Base-by-base conservation (phyloP, 2,329 filamentous ascomycete species). In the Neofusicoccum kwambonambiense region DNA sequence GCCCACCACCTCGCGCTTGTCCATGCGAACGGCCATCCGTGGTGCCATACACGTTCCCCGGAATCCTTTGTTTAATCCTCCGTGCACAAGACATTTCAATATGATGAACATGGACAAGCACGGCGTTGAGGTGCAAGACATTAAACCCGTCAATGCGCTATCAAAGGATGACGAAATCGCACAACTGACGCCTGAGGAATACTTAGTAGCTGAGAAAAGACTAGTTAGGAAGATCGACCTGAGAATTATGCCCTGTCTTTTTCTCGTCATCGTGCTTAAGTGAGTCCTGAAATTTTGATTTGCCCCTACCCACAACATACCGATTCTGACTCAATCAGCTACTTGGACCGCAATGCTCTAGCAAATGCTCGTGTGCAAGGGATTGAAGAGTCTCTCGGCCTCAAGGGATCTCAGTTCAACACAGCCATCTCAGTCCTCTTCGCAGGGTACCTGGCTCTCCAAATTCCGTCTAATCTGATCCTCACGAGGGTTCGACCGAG, bases 351-450 rank as follows among this genome's bases (percentile, higher is more conserved):
- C 15, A 87, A 88, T 73, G 87, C 89, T 72, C 88, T 90, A 64
- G 86, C 86, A 1, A 82, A 87, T 4, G 89, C 88, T 0, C 82
- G 84, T 9, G 78, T 90, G 61, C 86, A 87, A 71, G 86, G 87
- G 15, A 78, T 91, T 8, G 83, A 88, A 64, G 76, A 79, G 0
- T 88, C n/a, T 47, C 44, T 62, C 4, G 37, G 19, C 13, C 34
- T 62, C 12, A 42, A 51, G 13, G 19, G 31, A 9, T 41, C 44
- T 2, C 12, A 62, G 45, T 62, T 41, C 45, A 41, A 50, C 7
- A 90, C 63, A 77, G 89, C 13, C 70, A 77, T 0, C 79, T 89
- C 61, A 88, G 89, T 66, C 77, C 89, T 57, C 89, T 89, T 72
- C 41, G 81, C 82, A 39, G 80, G 83, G 17, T 70, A 70, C 68